phyloP scores from a whole-genome alignment of 768 basidiomycete genomes.

The Glaciozyma martinii region DNA sequence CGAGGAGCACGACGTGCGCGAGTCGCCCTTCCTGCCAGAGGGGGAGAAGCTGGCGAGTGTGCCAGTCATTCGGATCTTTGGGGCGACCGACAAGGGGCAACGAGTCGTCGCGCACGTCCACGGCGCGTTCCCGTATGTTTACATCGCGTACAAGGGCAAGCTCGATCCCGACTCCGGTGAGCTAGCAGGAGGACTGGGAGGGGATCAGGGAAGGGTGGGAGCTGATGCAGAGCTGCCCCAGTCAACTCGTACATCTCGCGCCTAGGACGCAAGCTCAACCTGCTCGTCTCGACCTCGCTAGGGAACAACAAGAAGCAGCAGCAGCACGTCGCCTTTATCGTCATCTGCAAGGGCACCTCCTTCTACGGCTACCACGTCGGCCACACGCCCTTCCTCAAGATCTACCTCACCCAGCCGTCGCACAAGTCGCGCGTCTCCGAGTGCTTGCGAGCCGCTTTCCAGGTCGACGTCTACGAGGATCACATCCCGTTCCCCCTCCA shows the following conservation, averaged over 20 bases:
- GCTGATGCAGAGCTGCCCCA: conserved; percentile 35
- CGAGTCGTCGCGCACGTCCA: conserved; percentile 83
- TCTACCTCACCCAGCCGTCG: conserved; percentile 63
- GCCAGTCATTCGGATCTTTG: conserved; percentile 79
- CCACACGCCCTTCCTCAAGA: conserved; percentile 80
- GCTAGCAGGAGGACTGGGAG: too few species aligned
- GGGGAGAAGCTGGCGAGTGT: conserved; percentile 3
- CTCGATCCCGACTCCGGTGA: conserved; percentile 58
- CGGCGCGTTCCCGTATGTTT: conserved; percentile 90
- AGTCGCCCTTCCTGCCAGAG: conserved; percentile 13
- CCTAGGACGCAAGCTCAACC: conserved; percentile 67
- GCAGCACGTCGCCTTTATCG: conserved; percentile 53
- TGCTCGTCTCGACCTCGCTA: conserved; percentile 72
- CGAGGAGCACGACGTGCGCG: conserved; percentile 13
- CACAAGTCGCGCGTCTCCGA: conserved; percentile 60
- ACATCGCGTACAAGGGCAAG: conserved; percentile 65
- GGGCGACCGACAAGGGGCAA: conserved; percentile 63
- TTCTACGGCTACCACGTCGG: conserved; percentile 90
- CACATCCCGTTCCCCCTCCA: conserved; percentile 82
- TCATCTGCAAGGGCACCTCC: conserved; percentile 85
- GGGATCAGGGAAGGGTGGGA: too few species aligned
- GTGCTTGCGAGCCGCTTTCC: conserved; percentile 66
- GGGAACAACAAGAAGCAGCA: conserved; percentile 50
- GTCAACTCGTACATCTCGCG: conserved; percentile 64
- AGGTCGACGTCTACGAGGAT: conserved; percentile 58